phyloP scores from a whole-genome alignment of 768 basidiomycete genomes.

The Kwoniella sp. region DNA sequence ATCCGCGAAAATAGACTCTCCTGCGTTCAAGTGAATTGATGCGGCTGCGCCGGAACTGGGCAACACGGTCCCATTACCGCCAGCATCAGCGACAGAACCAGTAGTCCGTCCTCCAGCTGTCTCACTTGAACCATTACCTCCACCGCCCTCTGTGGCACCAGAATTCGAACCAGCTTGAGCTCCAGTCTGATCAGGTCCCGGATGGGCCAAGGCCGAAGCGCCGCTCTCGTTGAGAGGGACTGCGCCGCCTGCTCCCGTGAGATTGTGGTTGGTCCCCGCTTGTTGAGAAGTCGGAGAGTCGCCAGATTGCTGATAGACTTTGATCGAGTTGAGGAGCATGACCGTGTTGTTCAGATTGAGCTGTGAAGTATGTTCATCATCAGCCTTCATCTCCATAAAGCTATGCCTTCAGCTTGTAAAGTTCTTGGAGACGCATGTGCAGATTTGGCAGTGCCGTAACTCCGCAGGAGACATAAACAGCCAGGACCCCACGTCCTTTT shows the following conservation, averaged over 20 bases:
- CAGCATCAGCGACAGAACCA: background rate
- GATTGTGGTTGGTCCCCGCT: conserved; percentile 30
- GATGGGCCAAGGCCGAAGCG: background rate
- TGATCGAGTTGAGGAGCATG: conserved; percentile 52
- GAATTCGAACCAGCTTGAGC: conserved; percentile 3
- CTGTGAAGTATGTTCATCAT: conserved; percentile 31
- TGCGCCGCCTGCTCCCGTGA: conserved; percentile 42
- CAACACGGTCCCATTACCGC: background rate
- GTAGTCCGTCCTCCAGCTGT: background rate
- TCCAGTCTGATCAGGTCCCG: conserved; percentile 2
- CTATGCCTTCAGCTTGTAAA: background rate
- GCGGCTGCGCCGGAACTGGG: background rate
- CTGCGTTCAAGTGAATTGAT: too few species aligned
- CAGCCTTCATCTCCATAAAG: background rate
- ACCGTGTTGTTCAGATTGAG: conserved; percentile 50
- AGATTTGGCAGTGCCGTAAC: background rate
- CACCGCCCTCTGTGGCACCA: background rate
- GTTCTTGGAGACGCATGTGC: background rate
- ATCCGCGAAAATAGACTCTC: too few species aligned
- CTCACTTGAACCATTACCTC: background rate
- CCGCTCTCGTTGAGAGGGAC: conserved; percentile 17
- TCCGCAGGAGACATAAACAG: too few species aligned
- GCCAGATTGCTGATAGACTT: conserved; percentile 44
- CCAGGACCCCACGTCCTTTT: too few species aligned
- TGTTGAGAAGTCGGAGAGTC: conserved; percentile 12